These are phyloP conservation scores for Mycena sp. DNA, from an alignment of 1,284 basidiomycete genomes.

Conservation along the genomic window DNA sequence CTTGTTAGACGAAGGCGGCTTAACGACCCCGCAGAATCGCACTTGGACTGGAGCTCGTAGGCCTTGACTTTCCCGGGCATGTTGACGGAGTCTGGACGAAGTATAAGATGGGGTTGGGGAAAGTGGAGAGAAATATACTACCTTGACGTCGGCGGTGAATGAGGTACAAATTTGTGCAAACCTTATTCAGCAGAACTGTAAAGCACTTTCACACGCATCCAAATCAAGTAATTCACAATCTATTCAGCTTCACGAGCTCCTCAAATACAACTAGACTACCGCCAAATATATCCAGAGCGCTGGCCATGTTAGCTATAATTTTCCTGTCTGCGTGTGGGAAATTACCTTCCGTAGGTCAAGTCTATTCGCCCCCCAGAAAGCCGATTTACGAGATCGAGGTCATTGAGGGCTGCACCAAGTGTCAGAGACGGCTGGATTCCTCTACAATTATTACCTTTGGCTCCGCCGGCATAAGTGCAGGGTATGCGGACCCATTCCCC, in stretches of 20 bases:
- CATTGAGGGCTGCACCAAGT: constrained; percentile 71
- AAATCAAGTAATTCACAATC: neutral
- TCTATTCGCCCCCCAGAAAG: constrained; percentile 91
- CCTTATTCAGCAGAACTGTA: too few relatives aligned
- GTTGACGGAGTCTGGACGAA: constrained; percentile 44
- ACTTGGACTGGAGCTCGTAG: constrained; percentile 99
- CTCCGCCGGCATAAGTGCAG: constrained; percentile 97
- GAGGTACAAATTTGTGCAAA: too few relatives aligned
- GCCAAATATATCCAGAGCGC: constrained; percentile 83
- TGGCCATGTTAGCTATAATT: constrained; percentile 35
- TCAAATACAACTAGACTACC: constrained; percentile 74
- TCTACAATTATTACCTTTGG: constrained; percentile 68
- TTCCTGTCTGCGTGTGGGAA: neutral
- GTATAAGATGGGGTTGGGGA: neutral
- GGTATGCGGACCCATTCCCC: constrained; percentile 94
- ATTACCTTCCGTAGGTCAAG: constrained; percentile 92
- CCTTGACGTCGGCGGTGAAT: constrained; percentile 23
- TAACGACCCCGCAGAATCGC: constrained; percentile 44
- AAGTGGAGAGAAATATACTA: neutral
- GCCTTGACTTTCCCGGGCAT: constrained; percentile 95
- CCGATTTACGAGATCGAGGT: constrained; percentile 85
- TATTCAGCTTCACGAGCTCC: constrained; percentile 61
- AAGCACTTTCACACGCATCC: too few relatives aligned
- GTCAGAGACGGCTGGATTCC: constrained; percentile 5
- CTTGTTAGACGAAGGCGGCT: neutral